Evolutionary conservation across 768 basidiomycete species (phyloP).

Genomic region (Amanita rimosa): DNA sequence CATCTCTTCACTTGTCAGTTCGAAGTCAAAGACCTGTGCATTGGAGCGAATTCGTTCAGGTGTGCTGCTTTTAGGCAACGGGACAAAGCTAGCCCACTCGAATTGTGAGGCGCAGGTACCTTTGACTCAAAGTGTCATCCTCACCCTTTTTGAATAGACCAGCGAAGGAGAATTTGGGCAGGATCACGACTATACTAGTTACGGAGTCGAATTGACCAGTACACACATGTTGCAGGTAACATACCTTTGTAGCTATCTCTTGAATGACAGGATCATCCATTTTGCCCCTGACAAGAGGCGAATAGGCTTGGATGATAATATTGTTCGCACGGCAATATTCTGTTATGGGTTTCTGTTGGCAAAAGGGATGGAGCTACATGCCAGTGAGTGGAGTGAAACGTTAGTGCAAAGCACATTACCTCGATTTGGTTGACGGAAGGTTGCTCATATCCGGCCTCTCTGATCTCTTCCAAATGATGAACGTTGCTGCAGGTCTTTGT

Average conservation of each 20-base stretch:
- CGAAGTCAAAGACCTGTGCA: constrained; percentile 65
- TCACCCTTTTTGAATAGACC: constrained; percentile 81
- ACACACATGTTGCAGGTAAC: constrained; percentile 4
- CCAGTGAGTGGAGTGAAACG: neutral
- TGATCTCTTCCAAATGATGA: constrained; percentile 69
- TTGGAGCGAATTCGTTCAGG: constrained; percentile 66
- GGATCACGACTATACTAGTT: constrained; percentile 44
- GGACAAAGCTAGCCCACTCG: constrained; percentile 48
- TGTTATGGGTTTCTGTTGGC: constrained; percentile 73
- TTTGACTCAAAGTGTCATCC: constrained; percentile 11
- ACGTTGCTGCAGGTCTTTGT: constrained; percentile 34
- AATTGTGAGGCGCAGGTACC: neutral
- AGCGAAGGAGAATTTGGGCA: constrained; percentile 78
- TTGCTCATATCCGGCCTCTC: constrained; percentile 42
- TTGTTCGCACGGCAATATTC: constrained; percentile 53
- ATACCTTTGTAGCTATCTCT: constrained; percentile 49
- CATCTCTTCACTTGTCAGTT: constrained; percentile 57
- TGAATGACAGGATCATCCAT: constrained; percentile 43
- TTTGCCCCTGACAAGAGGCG: constrained; percentile 58
- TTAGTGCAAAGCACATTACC: constrained; percentile 21
- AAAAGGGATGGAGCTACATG: constrained; percentile 66
- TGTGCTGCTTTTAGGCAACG: constrained; percentile 74
- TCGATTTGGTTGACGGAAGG: constrained; percentile 80
- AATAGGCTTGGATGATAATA: constrained; percentile 66
- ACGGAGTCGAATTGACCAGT: neutral